Evolutionary conservation across 2,329 filamentous ascomycete species (phyloP), one percentile per base, ranked within the genome.

Genomic region (Chalara sp.): DNA sequence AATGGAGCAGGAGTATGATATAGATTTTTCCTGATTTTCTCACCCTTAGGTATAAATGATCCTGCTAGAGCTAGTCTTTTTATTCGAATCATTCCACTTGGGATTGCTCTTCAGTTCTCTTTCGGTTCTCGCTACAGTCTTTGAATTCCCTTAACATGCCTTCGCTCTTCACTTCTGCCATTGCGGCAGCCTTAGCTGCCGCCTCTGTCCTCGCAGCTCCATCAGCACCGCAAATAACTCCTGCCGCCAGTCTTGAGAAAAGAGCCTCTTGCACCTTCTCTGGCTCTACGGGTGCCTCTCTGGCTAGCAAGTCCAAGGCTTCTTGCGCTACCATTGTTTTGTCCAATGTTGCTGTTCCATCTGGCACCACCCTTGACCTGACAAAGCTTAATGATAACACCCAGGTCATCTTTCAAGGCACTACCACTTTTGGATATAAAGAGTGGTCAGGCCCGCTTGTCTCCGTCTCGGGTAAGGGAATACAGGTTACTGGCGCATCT

Each of bases 371-470:
- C 3, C 72, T 85, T 3, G 78, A 84, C 60, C 63, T 84, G 53
- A 79, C 78, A 10, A 67, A 69, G 21, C 70, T 83, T 39, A 71
- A 70, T 1, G 61, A 66, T 13, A 75, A 74, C 55, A 80, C 79
- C 39, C 45, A 56, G 28, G 42, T 29, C 29, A 46, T 46, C 30
- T 46, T 87, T 66, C 66, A 79, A 51, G 84, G 84, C 42, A 78
- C 72, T 11, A 87, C 83, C n/a, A 80, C 77, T 49, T 87, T 83
- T 61, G 83, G 73, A 21, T 86, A 84, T 68, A 70, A 79, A 55
- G 77, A 83, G 60, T 87, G 83, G 83, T 64, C 65, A 1, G 83
- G 84, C 0, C 83, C 83, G 43, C 71, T 87, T 11, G 73, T 87
- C 58, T 74, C 58, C 8, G 51, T 64, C 32, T 61, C 58, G 8